Base-by-base conservation (phyloP, 2,329 filamentous ascomycete genomes). In the Chrysosporium queenslandicum region DNA sequence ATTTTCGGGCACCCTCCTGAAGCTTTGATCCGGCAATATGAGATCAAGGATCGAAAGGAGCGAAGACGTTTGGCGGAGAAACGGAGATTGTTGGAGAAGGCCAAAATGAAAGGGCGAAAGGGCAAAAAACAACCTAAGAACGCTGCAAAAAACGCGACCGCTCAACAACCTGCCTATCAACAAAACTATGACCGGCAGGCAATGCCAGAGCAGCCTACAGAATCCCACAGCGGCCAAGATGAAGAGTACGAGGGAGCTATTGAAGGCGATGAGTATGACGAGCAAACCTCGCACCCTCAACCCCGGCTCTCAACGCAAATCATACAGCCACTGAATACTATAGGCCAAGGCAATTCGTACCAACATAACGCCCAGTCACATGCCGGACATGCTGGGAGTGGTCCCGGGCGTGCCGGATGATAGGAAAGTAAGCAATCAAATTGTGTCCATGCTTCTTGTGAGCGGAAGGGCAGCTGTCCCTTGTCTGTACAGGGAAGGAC, bases 41-140 rank as follows among this genome's bases (percentile, higher is more conserved):
- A 98, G 70, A 86, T 91, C 65, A 96, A 95, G 67, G 92, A 96
- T 64, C 83, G 88, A 32, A 85, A 86, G 55, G 83, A 87, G 65
- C 83, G 88, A 46, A 87, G 87, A 62, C 81, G 90, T 58, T 77
- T 91, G 59, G 87, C 86, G n/a, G 88, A 96, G 68, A 86, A 91
- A 63, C 82, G 85, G 56, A 77, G 90, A 46, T 72, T 94, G 29
- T 70, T 95, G 52, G 91, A 96, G 65, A 95, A 96, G 70, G 89
- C 90, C 20, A 94, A 95, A 73, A 87, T 89, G 73, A 95, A 94
- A 72, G 86, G 85, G 49, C 80, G 89, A 29, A 96, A 95, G 71
- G 84, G 83, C 47, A 94, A 87, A 74, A 96, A 95, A 72, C 77
- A 78, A 23, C 80, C 74, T 59, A 94, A 92, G 67, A 77, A 78